Evolutionary conservation across 2,329 filamentous ascomycete genomes (phyloP), one percentile per base, ranked within the genome.

Genomic region (Neofusicoccum sp.): DNA sequence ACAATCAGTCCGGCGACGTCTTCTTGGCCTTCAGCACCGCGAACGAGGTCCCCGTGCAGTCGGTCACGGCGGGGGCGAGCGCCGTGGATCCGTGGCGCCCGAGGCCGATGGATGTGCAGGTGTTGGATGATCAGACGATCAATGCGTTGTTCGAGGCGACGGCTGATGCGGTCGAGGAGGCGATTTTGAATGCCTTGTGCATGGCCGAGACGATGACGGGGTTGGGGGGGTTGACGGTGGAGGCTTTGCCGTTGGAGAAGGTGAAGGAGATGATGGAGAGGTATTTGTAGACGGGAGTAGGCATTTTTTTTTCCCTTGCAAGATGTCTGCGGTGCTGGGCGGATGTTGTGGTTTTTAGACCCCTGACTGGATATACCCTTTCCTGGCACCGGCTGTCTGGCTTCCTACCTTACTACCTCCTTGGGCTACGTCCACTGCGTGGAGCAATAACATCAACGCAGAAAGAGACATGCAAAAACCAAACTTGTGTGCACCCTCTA

Each of bases 1-100:
- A 80, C 44, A 88, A 88, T 64, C 79, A 79, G 9, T 88, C 84
- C 0, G 87, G 86, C 0, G 86, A 89, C 63, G 84, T 89, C 62
- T 88, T 89, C 68, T 75, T 89, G 2, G 86, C 86, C 3, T 84
- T 89, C 62, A 88, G 85, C 6, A 89, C 86, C 0, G 86, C 78
- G 5, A 84, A 82, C 62, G 75, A 77, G 44, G 73, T 85, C 1
- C 73, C 75, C 2, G 76, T 81, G 38, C 79, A 81, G 65, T 74
- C 71, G 6, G 61, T 69, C 43, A 69, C 66, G 6, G 63, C 69
- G 3, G 65, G 67, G 41, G 60, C 63, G 11, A 62, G 63, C 31
- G 61, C 60, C 1, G 66, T 67, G 3, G 71, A 75, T 64, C 70
- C 68, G 9, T 75, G 70, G 70, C 72, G 66, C 4, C 74, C 75